These are phyloP conservation scores for Capillidium rhysosporum DNA, from an alignment of 371 early-diverging fungal genomes.

Conservation along the genomic window DNA sequence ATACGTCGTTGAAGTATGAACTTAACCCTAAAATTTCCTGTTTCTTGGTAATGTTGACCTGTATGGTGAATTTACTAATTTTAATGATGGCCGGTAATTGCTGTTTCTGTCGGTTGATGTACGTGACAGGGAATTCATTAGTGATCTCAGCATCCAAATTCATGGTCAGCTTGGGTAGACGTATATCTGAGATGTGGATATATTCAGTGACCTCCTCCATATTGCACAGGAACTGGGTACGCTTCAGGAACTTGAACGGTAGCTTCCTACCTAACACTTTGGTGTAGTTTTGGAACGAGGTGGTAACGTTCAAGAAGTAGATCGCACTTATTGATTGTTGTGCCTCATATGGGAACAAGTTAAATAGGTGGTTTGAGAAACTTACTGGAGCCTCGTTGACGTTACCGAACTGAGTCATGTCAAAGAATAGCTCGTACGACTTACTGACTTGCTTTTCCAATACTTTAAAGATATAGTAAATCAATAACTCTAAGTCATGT, in stretches of 20 bases:
- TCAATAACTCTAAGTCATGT: slow-evolving; percentile 65
- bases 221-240: slow-evolving; percentile 35
- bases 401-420: slow-evolving; percentile 57
- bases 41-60: slow-evolving; percentile 44
- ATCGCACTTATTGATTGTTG: slow-evolving; percentile 27
- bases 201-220: slow-evolving; percentile 48
- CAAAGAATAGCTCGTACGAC: slow-evolving; percentile 59
- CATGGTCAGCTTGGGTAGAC: slow-evolving; percentile 54
- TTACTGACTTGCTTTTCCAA: slow-evolving; percentile 31
- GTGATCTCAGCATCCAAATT: slow-evolving; percentile 46
- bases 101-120: slow-evolving; percentile 32
- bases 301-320: slow-evolving; percentile 62
- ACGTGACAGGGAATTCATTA: slow-evolving; percentile 39
- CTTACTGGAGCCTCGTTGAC: slow-evolving; percentile 62
- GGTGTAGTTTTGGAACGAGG: slow-evolving; percentile 46
- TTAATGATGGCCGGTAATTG: slow-evolving; percentile 62
- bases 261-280: slow-evolving; percentile 33
- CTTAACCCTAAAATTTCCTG: slow-evolving; percentile 48
- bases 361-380: slow-evolving; percentile 50
- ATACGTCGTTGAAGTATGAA: slow-evolving; percentile 67
- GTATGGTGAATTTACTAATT: slow-evolving; percentile 58
- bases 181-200: slow-evolving; percentile 41
- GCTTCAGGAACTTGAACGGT: slow-evolving; percentile 33
- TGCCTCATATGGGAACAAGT: slow-evolving; percentile 42
- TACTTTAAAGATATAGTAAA: slow-evolving; percentile 34